Percentiles rank a stretch among this genome's conserved stretches.
phyloP scores from a whole-genome alignment of 2,329 filamentous ascomycete species.

The Plectosphaerella sp. region DNA sequence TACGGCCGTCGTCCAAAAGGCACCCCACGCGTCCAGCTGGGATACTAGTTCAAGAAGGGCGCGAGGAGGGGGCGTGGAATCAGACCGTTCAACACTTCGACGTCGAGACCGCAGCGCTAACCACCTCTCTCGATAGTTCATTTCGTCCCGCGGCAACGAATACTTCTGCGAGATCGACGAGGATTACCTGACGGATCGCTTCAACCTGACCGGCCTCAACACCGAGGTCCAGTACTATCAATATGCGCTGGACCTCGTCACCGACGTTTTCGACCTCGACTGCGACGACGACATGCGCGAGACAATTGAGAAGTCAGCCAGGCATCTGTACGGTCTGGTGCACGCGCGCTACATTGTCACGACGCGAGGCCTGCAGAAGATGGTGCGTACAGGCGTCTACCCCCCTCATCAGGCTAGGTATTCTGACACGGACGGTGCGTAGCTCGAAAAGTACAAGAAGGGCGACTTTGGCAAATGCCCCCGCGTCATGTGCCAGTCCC shows the following conservation, averaged over 20 bases:
- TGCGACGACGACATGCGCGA: slow-evolving; percentile 98
- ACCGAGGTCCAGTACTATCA: slow-evolving; percentile 98
- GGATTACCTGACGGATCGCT: slow-evolving; percentile 95
- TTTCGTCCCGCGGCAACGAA: slow-evolving; percentile 94
- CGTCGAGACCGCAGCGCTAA: not conserved
- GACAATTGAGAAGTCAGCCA: slow-evolving; percentile 93
- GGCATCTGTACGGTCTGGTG: slow-evolving; percentile 92
- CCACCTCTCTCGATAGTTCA: slow-evolving; percentile 63
- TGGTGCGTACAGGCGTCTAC: slow-evolving; percentile 58
- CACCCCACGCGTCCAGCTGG: no score
- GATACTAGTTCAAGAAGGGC: no score
- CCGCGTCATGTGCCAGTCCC: slow-evolving; percentile 88
- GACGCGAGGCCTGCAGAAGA: slow-evolving; percentile 87
- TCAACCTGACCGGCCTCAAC: slow-evolving; percentile 96
- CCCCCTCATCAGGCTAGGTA: not conserved
- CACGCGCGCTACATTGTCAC: slow-evolving; percentile 97
- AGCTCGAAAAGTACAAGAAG: slow-evolving; percentile 99
- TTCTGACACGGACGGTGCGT: not conserved
- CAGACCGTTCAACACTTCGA: not conserved
- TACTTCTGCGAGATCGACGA: slow-evolving; percentile 99
- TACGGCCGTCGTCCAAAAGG: no score
- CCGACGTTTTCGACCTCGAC: slow-evolving; percentile 97
- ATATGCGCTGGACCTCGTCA: slow-evolving; percentile 95
- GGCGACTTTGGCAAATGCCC: slow-evolving; percentile 97
- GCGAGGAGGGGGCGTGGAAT: no score